A percentile compares a stretch with the other conserved stretches of the same genome.
Conservation (phyloP, 2,329 filamentous ascomycete genomes). For the Lachnellula hyalina region DNA sequence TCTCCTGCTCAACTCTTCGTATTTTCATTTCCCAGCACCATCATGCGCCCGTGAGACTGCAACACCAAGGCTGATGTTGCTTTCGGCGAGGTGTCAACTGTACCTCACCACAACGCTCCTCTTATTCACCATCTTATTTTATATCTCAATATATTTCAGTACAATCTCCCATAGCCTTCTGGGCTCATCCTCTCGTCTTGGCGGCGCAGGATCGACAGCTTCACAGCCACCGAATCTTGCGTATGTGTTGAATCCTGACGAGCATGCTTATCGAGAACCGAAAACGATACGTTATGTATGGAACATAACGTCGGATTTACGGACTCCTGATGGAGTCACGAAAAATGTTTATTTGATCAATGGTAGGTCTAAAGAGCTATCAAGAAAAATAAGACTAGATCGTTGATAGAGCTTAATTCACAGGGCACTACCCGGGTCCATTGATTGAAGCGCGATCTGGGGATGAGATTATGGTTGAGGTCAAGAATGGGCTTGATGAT, state of each 20-base stretch:
- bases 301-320: slow-evolving; percentile 35
- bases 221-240: neutral
- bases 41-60: neutral
- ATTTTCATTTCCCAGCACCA: neutral
- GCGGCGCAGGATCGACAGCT: neutral
- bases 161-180: neutral
- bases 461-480: slow-evolving; percentile 36
- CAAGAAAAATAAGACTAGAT: neutral
- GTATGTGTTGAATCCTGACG: slow-evolving; percentile 34
- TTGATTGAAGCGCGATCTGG: slow-evolving; percentile 40
- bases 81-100: neutral
- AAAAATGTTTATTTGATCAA: slow-evolving; percentile 46
- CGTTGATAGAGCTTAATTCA: neutral
- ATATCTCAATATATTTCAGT: neutral
- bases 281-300: slow-evolving; percentile 33
- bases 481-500: slow-evolving; percentile 35
- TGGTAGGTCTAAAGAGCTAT: slow-evolving; percentile 26
- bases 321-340: slow-evolving; percentile 42
- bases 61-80: slow-evolving; percentile 1
- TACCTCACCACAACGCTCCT: neutral
- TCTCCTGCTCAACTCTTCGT: too few relatives aligned
- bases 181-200: neutral
- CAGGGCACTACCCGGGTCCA: slow-evolving; percentile 32
- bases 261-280: slow-evolving; percentile 35
- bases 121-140: neutral